Percentiles rank a stretch among this genome's conserved stretches.
These are phyloP conservation scores for Aegilops sharonensis DNA, from an alignment of 176 grass and related monocot species.

Conservation along the genomic window DNA sequence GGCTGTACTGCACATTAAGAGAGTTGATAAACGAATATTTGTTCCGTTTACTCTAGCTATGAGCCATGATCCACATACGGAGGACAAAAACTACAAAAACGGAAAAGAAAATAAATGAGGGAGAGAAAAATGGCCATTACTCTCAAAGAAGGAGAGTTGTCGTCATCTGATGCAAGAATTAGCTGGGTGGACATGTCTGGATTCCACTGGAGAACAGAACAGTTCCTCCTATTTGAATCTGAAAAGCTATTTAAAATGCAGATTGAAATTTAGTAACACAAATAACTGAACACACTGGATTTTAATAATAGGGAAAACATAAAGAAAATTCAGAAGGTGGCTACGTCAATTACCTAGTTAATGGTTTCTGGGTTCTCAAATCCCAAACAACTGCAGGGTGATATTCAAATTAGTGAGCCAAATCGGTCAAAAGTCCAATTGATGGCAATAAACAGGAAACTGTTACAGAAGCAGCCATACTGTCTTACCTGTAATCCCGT, in stretches of 20 bases:
- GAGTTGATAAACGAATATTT: neutral
- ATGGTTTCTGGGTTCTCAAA: constrained; percentile 79
- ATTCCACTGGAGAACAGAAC: constrained; percentile 98
- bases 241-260: constrained; percentile 68
- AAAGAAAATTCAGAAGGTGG: neutral
- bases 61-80: neutral
- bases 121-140: constrained; percentile 50
- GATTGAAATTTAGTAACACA: constrained; percentile 11
- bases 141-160: constrained; percentile 83
- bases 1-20: neutral
- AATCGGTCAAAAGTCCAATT: neutral
- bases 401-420: constrained; percentile 32
- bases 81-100: neutral
- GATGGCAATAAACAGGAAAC: constrained; percentile 1
- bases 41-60: constrained; percentile 1
- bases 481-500: constrained; percentile 80
- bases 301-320: constrained; percentile 8
- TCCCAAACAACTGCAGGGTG: constrained; percentile 90
- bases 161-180: constrained; percentile 96
- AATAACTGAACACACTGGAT: constrained; percentile 1
- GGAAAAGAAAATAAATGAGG: neutral
- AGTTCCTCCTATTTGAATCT: constrained; percentile 82
- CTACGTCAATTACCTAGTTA: constrained; percentile 70
- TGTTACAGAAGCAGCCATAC: constrained; percentile 3
- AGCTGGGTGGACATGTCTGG: constrained; percentile 92